A percentile compares a stretch with the other conserved stretches of the same genome.
phyloP scores from a whole-genome alignment of 306 rosid genomes.

The Macrotyloma uniflorum region DNA sequence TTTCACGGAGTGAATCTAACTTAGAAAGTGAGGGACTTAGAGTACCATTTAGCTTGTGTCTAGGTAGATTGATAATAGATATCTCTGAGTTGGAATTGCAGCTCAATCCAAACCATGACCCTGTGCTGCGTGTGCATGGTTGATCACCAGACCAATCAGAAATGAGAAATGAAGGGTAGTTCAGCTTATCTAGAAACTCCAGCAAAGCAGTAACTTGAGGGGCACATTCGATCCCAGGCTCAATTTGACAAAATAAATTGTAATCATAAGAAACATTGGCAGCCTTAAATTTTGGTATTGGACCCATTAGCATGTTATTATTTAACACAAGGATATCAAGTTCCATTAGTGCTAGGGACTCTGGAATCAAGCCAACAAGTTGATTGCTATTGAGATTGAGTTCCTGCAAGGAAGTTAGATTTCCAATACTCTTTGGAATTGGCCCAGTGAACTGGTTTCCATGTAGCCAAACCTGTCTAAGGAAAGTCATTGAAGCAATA shows the following conservation, averaged over 20 bases:
- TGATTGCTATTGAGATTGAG: constrained; percentile 75
- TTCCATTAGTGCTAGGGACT: constrained; percentile 58
- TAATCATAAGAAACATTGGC: constrained; percentile 49
- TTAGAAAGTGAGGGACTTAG: constrained; percentile 75
- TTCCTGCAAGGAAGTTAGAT: constrained; percentile 63
- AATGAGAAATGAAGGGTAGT: constrained; percentile 63
- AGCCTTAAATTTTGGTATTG: constrained; percentile 71
- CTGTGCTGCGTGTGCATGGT: constrained; percentile 55
- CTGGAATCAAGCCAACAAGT: constrained; percentile 70
- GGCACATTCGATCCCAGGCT: constrained; percentile 67
- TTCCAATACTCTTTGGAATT: constrained; percentile 68
- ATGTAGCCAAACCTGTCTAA: constrained; percentile 77
- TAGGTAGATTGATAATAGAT: constrained; percentile 69
- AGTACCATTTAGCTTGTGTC: constrained; percentile 59
- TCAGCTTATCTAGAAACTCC: constrained; percentile 62
- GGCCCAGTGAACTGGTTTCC: constrained; percentile 73
- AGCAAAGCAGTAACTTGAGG: constrained; percentile 59
- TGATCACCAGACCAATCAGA: constrained; percentile 77
- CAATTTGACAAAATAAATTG: constrained; percentile 65
- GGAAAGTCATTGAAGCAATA: constrained; percentile 60
- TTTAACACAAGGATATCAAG: constrained; percentile 66
- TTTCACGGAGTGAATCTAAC: constrained; percentile 62
- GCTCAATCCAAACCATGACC: constrained; percentile 75
- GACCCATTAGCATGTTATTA: constrained; percentile 76
- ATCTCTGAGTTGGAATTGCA: constrained; percentile 61